A percentile compares a stretch with the other conserved stretches of the same genome.
Evolutionary conservation across 2,329 filamentous ascomycete species (phyloP).

Genomic region (Apiospora arundinis): DNA sequence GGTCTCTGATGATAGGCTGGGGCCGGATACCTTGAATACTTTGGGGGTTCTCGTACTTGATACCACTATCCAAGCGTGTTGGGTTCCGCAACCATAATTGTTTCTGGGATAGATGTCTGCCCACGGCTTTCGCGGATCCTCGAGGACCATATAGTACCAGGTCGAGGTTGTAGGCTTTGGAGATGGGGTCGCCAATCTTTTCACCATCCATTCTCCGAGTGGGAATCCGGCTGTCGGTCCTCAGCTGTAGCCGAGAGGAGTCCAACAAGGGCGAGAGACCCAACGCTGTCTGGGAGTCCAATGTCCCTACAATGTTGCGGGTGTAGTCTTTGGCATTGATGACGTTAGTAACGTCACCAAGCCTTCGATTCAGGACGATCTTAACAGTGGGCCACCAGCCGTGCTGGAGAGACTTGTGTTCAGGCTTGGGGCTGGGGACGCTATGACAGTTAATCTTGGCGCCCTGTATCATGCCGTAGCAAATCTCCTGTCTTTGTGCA

Average conservation of each 20-base stretch:
- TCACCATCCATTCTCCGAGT: constrained; percentile 70
- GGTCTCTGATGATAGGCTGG: constrained; percentile 43
- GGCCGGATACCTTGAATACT: constrained; percentile 54
- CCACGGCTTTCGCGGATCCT: constrained; percentile 69
- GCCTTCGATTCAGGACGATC: constrained; percentile 68
- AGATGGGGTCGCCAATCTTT: constrained; percentile 65
- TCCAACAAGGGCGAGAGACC: constrained; percentile 79
- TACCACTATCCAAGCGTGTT: constrained; percentile 69
- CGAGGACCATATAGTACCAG: constrained; percentile 82
- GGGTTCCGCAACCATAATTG: constrained; percentile 73
- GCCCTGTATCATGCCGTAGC: constrained; percentile 78
- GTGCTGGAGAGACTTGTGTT: constrained; percentile 62
- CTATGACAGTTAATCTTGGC: constrained; percentile 69
- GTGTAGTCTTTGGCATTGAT: constrained; percentile 79
- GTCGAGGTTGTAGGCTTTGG: constrained; percentile 67
- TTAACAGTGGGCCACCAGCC: constrained; percentile 77
- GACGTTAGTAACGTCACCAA: constrained; percentile 59
- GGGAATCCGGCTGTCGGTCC: constrained; percentile 75
- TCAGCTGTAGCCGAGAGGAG: constrained; percentile 65
- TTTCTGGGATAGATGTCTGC: constrained; percentile 68
- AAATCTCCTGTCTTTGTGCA: constrained; percentile 73
- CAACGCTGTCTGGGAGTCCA: constrained; percentile 71
- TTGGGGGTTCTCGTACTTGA: constrained; percentile 81
- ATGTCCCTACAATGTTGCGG: constrained; percentile 73
- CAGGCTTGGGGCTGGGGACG: constrained; percentile 73